These are phyloP conservation scores for Hippophae tibetana DNA, from an alignment of 306 rosid species.

Conservation along the genomic window DNA sequence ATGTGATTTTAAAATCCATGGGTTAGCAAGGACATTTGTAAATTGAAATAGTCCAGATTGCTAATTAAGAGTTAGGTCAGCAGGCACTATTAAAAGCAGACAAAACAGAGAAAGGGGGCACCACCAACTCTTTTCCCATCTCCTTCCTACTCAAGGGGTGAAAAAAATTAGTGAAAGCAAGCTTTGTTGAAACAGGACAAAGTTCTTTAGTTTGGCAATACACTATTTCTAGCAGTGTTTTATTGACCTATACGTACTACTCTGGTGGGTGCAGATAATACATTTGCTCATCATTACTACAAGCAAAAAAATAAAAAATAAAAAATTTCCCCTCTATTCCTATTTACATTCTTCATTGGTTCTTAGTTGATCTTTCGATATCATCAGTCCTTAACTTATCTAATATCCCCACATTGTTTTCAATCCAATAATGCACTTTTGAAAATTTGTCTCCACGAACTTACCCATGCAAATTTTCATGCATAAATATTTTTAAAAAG, in stretches of 20 bases:
- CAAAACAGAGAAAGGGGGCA: slow-evolving; percentile 11
- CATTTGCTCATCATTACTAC: slow-evolving; percentile 48
- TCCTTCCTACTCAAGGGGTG: slow-evolving; percentile 24
- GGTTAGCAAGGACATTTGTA: too few species aligned
- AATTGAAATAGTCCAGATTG: neutral
- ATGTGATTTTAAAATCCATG: too few species aligned
- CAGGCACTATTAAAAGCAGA: slow-evolving; percentile 3
- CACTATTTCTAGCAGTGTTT: slow-evolving; percentile 22
- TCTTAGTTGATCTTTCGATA: slow-evolving; percentile 14
- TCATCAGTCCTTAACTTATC: slow-evolving; percentile 31
- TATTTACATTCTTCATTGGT: slow-evolving; percentile 28
- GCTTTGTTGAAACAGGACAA: slow-evolving; percentile 16
- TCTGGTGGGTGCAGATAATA: slow-evolving; percentile 25
- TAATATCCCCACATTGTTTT: neutral
- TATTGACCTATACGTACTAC: slow-evolving; percentile 23
- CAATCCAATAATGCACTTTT: slow-evolving; percentile 49
- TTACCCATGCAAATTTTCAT: slow-evolving; percentile 35
- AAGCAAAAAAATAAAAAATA: slow-evolving; percentile 30
- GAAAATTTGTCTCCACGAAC: slow-evolving; percentile 76
- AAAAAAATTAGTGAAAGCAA: slow-evolving; percentile 15
- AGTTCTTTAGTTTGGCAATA: slow-evolving; percentile 28
- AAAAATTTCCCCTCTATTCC: slow-evolving; percentile 6
- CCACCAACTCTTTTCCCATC: slow-evolving; percentile 17
- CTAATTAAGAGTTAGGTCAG: neutral
- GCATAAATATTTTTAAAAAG: slow-evolving; percentile 20